Base-by-base conservation (phyloP, 1,284 basidiomycete genomes). In the Phenoliferia sp. region DNA sequence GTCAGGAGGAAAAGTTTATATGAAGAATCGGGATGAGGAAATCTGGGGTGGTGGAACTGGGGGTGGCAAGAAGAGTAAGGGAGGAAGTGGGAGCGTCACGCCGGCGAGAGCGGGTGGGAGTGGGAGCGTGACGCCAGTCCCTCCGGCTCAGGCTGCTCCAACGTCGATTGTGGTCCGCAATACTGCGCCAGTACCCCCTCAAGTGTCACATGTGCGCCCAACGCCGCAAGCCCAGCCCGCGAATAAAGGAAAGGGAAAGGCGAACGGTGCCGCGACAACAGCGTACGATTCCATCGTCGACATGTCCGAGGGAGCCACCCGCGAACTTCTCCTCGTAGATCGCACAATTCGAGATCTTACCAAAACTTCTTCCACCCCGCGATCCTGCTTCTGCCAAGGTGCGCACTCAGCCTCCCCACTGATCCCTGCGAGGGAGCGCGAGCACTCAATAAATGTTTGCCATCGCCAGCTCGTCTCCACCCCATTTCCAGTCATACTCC, bases 331-430 rank as follows among this genome's bases (percentile, higher is more conserved):
- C 15, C 67, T 71, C 16, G 68, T 69, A 17, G 72, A 72, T 26
- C n/a, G 58, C 3, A 60, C 58, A 31, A 16, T 70, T 1, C 52
- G 35, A 34, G 29, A 54, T 2, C 67, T 70, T 29, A 36, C 50
- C 15, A 39, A 62, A n/a, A 35, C 58, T 34, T 64, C 65, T 52
- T 56, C 28, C 17, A 9, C 32, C 17, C 2, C 56, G 31, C 56
- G 63, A 31, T 71, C 74, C 3, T 82, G 81, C 68, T 82, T 81
- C 72, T 82, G 81, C 67, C 79, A 79, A 67, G 80, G 81, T 82
- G 60, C 67, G 78, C n/a, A 74, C n/a, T n/a, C n/a, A n/a, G n/a
- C n/a, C n/a, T 19, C 48, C 5, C 19, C 48, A 19, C 48, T 15
- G 63, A 29, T 52, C 33, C 62, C 12, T 39, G 3, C 12, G 28